phyloP scores from a whole-genome alignment of 768 basidiomycete species.

The Tephrocybe sp. region DNA sequence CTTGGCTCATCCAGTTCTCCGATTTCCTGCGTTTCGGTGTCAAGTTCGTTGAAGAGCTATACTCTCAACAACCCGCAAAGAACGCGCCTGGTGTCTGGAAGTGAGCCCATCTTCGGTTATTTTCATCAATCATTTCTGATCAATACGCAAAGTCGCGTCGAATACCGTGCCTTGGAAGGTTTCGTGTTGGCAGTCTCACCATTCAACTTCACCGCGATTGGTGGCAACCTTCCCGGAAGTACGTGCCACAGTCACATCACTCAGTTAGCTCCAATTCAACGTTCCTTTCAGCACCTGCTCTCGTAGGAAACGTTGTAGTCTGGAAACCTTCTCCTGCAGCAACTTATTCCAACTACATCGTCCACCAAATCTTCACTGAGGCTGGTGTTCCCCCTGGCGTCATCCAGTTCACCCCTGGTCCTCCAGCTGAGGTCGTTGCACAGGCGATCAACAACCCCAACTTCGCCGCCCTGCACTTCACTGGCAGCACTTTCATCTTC shows the following conservation, averaged over 20 bases:
- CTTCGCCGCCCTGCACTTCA: slow-evolving; percentile 94
- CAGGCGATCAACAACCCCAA: slow-evolving; percentile 76
- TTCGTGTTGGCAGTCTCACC: slow-evolving; percentile 98
- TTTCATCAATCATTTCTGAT: slow-evolving; percentile 1
- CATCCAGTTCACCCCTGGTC: slow-evolving; percentile 95
- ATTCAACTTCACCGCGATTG: slow-evolving; percentile 98
- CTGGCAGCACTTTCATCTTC: slow-evolving; percentile 94
- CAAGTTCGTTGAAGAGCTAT: slow-evolving; percentile 95
- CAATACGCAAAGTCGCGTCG: slow-evolving; percentile 65
- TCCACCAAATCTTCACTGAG: slow-evolving; percentile 89
- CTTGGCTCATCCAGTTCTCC: slow-evolving; percentile 47
- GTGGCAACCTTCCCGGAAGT: slow-evolving; percentile 84
- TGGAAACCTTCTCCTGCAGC: slow-evolving; percentile 99
- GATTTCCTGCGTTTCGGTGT: slow-evolving; percentile 98
- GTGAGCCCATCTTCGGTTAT: slow-evolving; percentile 47
- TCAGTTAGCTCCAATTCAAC: neutral
- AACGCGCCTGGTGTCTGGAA: slow-evolving; percentile 93
- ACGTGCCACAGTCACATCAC: neutral
- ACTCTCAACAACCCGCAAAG: slow-evolving; percentile 84
- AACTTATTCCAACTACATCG: slow-evolving; percentile 91
- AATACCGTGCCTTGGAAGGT: slow-evolving; percentile 97
- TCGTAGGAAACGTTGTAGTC: slow-evolving; percentile 92
- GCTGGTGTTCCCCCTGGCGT: slow-evolving; percentile 94
- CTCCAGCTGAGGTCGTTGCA: slow-evolving; percentile 80
- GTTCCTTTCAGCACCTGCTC: slow-evolving; percentile 64